phyloP scores from a whole-genome alignment of 768 basidiomycete genomes.

The Pholiota conissans region DNA sequence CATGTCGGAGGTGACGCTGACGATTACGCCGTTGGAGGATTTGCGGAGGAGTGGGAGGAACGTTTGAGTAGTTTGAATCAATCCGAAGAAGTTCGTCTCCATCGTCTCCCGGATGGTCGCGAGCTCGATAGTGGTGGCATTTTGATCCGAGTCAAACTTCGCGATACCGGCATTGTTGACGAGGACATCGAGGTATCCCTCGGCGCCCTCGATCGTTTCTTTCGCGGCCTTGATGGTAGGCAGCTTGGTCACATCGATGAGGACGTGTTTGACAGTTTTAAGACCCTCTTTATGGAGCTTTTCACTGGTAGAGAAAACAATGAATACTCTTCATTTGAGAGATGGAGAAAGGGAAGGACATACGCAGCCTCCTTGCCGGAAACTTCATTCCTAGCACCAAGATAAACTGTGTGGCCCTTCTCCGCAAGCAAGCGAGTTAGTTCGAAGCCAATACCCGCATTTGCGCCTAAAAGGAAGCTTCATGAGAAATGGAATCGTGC shows the following conservation, averaged over 20 bases:
- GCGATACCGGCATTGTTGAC: slow-evolving; percentile 45
- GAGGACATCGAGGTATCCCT: slow-evolving; percentile 43
- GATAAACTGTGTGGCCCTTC: slow-evolving; percentile 43
- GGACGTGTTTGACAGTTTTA: slow-evolving; percentile 32
- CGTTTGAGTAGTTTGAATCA: slow-evolving; percentile 41
- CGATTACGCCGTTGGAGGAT: slow-evolving; percentile 33
- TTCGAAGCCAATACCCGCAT: slow-evolving; percentile 47
- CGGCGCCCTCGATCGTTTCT: slow-evolving; percentile 33
- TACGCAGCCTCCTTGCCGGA: slow-evolving; percentile 42
- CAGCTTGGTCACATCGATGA: slow-evolving; percentile 39
- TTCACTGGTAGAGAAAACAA: slow-evolving; percentile 15
- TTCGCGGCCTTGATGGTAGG: slow-evolving; percentile 34
- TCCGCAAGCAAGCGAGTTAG: slow-evolving; percentile 42
- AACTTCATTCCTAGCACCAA: slow-evolving; percentile 39
- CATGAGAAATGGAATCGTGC: background rate
- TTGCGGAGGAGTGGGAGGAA: slow-evolving; percentile 42
- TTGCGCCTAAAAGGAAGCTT: slow-evolving; percentile 30
- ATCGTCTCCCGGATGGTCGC: slow-evolving; percentile 33
- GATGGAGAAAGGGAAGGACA: too few species aligned
- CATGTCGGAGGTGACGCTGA: slow-evolving; percentile 46
- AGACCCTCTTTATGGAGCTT: slow-evolving; percentile 32
- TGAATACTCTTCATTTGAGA: too few species aligned
- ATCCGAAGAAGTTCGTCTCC: slow-evolving; percentile 44
- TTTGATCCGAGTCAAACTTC: slow-evolving; percentile 26
- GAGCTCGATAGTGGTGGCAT: slow-evolving; percentile 33